Base-by-base conservation (phyloP, 2,329 filamentous ascomycete species). In the Gaeumannomyces sp. region DNA sequence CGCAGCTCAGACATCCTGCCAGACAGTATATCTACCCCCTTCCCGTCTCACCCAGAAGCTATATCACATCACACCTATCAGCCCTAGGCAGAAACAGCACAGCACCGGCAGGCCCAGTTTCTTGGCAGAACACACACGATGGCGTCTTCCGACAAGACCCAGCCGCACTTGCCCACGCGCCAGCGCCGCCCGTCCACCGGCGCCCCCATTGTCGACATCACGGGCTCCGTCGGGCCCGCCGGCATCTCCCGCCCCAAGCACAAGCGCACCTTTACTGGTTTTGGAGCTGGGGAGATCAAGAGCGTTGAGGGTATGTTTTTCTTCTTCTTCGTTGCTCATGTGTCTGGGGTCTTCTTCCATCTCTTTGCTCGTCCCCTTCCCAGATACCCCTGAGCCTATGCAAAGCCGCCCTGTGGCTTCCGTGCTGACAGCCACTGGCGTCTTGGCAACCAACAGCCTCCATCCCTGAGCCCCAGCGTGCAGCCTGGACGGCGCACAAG, bases 201-300 rank as follows among this genome's bases (percentile, higher is more conserved):
- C 69, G 91, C 91, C 71, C 93, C 93, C 60, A 89, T 97, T 71
- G 86, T 91, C 69, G 92, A 97, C 74, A 89, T 98, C 68, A 84
- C 91, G 76, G 93, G 93, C 69, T 89, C 91, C 25, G 87, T 97
- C 65, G 90, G 90, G n/a, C 92, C 93, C 57, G 89, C 89, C 58
- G 94, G 96, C 75, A 89, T 90, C 78, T 87, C 85, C 31, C 85
- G 95, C 67, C 95, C 95, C 60, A 99, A 98, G 81, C 95, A 99
- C 81, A 97, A 92, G 83, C 87, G 95, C 70, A 98, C 94, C n/a
- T 91, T 91, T 70, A 99, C 95, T 13, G 95, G 95, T 11, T 95
- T 98, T 74, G 93, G 93, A 45, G 85, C 93, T 33, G 82, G 86
- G 50, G 95, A 99, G 75, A 97, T 97, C 81, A 97, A 97, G 82